phyloP scores from a whole-genome alignment of 2,329 filamentous ascomycete species.

The Cladosporium velox region DNA sequence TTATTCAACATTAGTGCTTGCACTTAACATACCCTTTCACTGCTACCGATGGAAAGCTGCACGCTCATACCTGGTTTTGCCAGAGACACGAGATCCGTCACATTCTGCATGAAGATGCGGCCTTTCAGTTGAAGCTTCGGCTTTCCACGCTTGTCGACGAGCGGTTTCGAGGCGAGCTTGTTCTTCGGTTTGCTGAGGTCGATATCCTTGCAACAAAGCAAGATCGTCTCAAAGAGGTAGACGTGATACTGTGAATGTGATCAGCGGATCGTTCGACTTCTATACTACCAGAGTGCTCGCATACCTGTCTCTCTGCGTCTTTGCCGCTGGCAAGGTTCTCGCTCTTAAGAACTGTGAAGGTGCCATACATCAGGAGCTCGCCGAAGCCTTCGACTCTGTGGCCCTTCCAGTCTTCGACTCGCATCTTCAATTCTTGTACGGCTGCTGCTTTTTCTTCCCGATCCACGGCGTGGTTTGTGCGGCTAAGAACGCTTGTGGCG shows the following conservation, averaged over 20 bases:
- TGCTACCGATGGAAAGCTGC: conserved; percentile 26
- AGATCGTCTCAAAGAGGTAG: conserved; percentile 92
- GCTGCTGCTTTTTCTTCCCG: conserved; percentile 82
- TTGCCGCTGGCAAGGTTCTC: conserved; percentile 53
- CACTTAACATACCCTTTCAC: conserved; percentile 33
- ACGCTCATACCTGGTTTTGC: conserved; percentile 74
- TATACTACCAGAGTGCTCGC: conserved; percentile 33
- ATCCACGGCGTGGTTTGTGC: conserved; percentile 89
- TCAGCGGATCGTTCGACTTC: conserved; percentile 21
- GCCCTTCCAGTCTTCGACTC: conserved; percentile 97
- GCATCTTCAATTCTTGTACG: conserved; percentile 73
- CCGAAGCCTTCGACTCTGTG: conserved; percentile 91
- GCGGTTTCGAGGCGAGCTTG: conserved; percentile 70
- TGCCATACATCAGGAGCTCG: conserved; percentile 81
- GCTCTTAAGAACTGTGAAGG: conserved; percentile 82
- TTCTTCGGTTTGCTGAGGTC: conserved; percentile 79
- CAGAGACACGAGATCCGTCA: conserved; percentile 87
- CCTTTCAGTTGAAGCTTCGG: conserved; percentile 84
- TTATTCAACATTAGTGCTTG: conserved; percentile 27
- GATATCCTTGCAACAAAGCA: conserved; percentile 95
- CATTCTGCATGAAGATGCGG: conserved; percentile 98
- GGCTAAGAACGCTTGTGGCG: conserved; percentile 76
- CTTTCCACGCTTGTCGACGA: conserved; percentile 72
- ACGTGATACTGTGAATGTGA: conserved; percentile 75
- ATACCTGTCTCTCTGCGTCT: conserved; percentile 87